Evolutionary conservation across 768 basidiomycete genomes (phyloP).

Genomic region (Agrocybe pediades): DNA sequence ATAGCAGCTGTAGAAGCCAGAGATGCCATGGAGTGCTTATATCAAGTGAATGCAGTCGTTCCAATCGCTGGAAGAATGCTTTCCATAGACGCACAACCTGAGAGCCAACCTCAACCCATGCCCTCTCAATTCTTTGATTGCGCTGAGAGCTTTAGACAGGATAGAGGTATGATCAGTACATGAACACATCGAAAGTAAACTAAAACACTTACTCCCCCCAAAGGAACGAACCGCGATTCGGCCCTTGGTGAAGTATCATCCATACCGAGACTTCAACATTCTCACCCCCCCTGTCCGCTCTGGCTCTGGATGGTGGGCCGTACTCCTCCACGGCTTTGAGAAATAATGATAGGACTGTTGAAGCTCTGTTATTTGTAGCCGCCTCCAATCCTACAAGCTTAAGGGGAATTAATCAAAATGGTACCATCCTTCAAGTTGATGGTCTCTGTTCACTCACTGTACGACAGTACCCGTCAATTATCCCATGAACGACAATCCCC

Average conservation of each 20-base stretch:
- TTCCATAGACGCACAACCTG: conserved; percentile 39
- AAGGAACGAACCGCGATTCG: conserved; percentile 27
- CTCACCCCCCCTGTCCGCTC: conserved; percentile 37
- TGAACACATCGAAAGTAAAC: background rate
- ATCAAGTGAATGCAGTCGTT: conserved; percentile 34
- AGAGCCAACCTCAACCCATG: conserved; percentile 40
- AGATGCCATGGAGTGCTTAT: conserved; percentile 28
- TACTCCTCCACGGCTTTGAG: conserved; percentile 18
- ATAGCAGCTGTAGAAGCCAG: conserved; percentile 43
- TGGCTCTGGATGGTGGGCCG: conserved; percentile 29
- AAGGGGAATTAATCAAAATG: background rate
- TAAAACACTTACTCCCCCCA: conserved; percentile 27
- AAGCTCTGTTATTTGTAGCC: conserved; percentile 27
- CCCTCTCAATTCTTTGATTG: conserved; percentile 39
- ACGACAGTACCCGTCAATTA: conserved; percentile 13
- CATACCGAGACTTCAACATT: conserved; percentile 31
- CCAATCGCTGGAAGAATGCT: conserved; percentile 38
- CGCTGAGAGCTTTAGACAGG: conserved; percentile 26
- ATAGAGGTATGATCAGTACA: no score
- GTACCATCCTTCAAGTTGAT: background rate
- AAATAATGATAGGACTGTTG: conserved; percentile 28
- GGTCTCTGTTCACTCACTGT: conserved; percentile 2
- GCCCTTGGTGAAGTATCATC: conserved; percentile 35
- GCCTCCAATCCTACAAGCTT: conserved; percentile 27
- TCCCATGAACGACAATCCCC: conserved; percentile 17